phyloP scores from a whole-genome alignment of 257 asterid species.

The Petunia secreta region DNA sequence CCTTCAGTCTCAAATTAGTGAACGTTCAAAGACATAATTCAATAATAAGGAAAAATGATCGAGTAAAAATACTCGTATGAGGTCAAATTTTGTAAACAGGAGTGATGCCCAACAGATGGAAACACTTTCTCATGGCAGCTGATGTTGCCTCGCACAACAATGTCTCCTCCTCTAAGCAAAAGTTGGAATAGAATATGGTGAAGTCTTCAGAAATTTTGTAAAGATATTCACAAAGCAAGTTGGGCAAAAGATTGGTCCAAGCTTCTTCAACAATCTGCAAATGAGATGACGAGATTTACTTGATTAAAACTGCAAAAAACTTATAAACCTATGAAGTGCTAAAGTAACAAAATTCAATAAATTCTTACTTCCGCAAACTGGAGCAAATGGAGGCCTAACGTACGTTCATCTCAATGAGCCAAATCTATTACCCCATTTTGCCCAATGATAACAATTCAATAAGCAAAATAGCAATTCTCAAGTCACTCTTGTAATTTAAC shows the following conservation, averaged over 20 bases:
- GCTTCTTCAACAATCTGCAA: slow-evolving; percentile 83
- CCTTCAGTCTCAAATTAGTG: no score
- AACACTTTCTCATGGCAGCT: slow-evolving; percentile 85
- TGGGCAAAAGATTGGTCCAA: slow-evolving; percentile 70
- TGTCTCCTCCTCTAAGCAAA: slow-evolving; percentile 71
- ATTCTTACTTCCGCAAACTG: slow-evolving; percentile 81
- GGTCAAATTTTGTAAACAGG: slow-evolving; percentile 86
- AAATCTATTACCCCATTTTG: slow-evolving; percentile 65
- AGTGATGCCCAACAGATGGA: slow-evolving; percentile 81
- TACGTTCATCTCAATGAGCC: slow-evolving; percentile 84
- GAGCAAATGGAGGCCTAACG: slow-evolving; percentile 80
- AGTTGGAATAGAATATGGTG: slow-evolving; percentile 55
- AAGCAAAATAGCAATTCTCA: slow-evolving; percentile 22
- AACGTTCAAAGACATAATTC: neutral
- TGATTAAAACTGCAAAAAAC: neutral
- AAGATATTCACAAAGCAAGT: slow-evolving; percentile 74
- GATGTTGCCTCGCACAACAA: slow-evolving; percentile 94
- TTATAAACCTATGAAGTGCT: neutral
- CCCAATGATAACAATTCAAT: slow-evolving; percentile 30
- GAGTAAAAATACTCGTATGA: neutral
- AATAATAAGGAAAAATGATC: neutral
- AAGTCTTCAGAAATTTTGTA: slow-evolving; percentile 87
- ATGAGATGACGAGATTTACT: neutral
- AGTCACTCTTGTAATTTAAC: neutral
- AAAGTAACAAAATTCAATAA: neutral